These are phyloP conservation scores for Thelonectria rubi DNA, from an alignment of 2,329 filamentous ascomycete species.

Conservation along the genomic window DNA sequence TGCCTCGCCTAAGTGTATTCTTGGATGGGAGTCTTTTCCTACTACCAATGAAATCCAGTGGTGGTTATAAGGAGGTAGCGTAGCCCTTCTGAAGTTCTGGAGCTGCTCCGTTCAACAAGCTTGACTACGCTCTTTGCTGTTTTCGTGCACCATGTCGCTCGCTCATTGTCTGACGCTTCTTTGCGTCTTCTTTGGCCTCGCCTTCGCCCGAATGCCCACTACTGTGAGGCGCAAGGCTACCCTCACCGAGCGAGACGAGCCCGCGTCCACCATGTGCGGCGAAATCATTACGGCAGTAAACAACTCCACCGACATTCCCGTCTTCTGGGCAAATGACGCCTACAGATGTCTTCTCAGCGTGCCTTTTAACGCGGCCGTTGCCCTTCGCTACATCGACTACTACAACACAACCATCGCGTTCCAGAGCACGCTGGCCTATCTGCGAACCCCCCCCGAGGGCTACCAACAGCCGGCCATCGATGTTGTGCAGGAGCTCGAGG, in stretches of 20 bases:
- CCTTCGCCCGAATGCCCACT: background rate
- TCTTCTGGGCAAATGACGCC: conserved; percentile 5
- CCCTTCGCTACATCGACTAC: conserved; percentile 8
- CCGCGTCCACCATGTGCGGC: conserved; percentile 9
- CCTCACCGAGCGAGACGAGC: conserved; percentile 4
- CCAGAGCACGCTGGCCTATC: conserved; percentile 13
- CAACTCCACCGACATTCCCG: background rate
- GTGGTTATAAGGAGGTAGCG: background rate
- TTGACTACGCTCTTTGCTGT: background rate
- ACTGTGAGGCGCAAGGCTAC: conserved; percentile 1
- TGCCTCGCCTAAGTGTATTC: no score
- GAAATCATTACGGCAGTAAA: conserved; percentile 10
- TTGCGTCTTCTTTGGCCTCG: conserved; percentile 1
- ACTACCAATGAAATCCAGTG: no score
- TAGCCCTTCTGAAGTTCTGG: background rate
- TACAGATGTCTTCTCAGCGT: conserved; percentile 4
- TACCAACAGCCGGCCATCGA: conserved; percentile 12
- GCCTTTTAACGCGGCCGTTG: conserved; percentile 3
- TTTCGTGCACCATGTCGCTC: background rate
- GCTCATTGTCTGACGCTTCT: background rate
- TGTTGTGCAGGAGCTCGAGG: conserved; percentile 1
- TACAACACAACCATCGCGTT: conserved; percentile 13
- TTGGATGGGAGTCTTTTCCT: no score
- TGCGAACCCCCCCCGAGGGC: background rate
- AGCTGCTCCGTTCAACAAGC: background rate